Base-by-base conservation (phyloP, 2,329 filamentous ascomycete genomes). In the Calonectria pteridis region DNA sequence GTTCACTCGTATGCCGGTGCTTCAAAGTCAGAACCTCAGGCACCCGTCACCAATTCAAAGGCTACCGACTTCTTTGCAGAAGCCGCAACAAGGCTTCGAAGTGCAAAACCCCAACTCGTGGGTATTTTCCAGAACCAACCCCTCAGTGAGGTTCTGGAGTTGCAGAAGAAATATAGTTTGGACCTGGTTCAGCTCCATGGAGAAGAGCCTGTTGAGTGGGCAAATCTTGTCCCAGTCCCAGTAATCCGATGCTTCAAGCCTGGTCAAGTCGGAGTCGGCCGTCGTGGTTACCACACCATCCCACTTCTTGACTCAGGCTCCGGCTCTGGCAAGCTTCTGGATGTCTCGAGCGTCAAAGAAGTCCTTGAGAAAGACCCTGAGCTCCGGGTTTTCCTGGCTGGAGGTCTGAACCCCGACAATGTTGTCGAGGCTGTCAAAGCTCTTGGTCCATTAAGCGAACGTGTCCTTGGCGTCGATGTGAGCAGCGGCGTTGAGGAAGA, bases 91-190 rank as follows among this genome's bases (percentile, higher is more conserved):
- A 86, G 87, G 72, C 83, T 93, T 6, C 84, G 89, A 82, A 82
- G 87, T 82, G 82, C 91, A 18, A 86, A 94, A 13, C 93, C 96
- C 0, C 89, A 97, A 3, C 89, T 99, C 0, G 97, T 98, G 6
- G 97, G 97, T 71, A 96, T 99, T 2, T 99, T 99, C 87, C 93
- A 94, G 80, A 94, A 98, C 83, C 96, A 98, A 82, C 92, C 96
- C 0, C 88, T 99, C 13, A 90, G 91, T 43, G 95, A 98, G 78
- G 89, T 99, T 9, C 88, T 98, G 65, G 90, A 93, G 75, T 92
- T 96, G 83, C 94, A 97, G 79, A 91, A 91, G 76, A 88, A 92
- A 16, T 92, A 98, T 77, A 88, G 90, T 58, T 90, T 99, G 53
- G 97, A 99, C 82, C 87, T 98, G 67, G 94, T 99, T 9, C 97